Percentiles rank a stretch among this genome's conserved stretches.
phyloP scores from a whole-genome alignment of 1,284 basidiomycete species.

The Moniliella sp. region DNA sequence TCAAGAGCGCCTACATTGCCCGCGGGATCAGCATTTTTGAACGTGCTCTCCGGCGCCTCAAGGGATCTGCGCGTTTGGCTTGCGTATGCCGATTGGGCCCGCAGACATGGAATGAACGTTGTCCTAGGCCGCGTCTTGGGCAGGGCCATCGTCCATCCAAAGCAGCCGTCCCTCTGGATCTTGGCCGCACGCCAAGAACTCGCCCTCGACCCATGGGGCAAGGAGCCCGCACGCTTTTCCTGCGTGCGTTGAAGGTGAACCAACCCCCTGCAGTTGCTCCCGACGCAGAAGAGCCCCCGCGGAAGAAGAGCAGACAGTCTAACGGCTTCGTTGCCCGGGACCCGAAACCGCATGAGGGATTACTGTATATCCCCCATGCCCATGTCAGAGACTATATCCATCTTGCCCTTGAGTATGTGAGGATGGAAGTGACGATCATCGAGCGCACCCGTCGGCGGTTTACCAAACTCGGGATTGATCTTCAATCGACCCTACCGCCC shows the following conservation, averaged over 20 bases:
- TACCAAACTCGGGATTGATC: constrained; percentile 50
- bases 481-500: too few relatives aligned
- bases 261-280: not conserved
- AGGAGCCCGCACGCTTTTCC: constrained; percentile 61
- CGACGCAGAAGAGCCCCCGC: too few relatives aligned
- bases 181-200: constrained; percentile 68
- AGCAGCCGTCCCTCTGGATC: constrained; percentile 57
- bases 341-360: not conserved
- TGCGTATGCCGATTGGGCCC: constrained; percentile 61
- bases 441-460: constrained; percentile 62
- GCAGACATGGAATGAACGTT: constrained; percentile 55
- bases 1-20: constrained; percentile 36
- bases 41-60: constrained; percentile 67
- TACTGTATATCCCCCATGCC: not conserved
- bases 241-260: constrained; percentile 51
- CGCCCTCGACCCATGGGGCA: constrained; percentile 47
- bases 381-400: constrained; percentile 9
- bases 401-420: constrained; percentile 42
- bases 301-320: too few relatives aligned
- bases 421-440: constrained; percentile 71
- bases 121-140: constrained; percentile 44
- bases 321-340: not conserved
- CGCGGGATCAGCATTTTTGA: constrained; percentile 74
- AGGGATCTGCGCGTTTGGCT: constrained; percentile 65
- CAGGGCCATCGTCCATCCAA: constrained; percentile 69